Percentiles rank a stretch among this genome's conserved stretches.
Evolutionary conservation across 163 green algal species (phyloP).

Genomic region (Chlorella variabilis): DNA sequence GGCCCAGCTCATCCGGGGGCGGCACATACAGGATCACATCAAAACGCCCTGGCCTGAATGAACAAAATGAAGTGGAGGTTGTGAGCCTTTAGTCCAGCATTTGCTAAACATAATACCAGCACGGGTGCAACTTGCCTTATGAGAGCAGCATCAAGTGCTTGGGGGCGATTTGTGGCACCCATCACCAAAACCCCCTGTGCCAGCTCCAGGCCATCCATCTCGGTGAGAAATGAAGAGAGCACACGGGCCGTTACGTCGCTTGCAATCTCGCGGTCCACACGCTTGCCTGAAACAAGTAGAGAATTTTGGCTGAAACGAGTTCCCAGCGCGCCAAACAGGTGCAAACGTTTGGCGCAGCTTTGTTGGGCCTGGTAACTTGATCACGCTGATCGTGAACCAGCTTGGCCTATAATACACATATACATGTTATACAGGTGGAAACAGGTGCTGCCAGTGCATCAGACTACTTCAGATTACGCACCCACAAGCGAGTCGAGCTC

Average conservation of each 20-base stretch:
- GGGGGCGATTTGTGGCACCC: conserved; percentile 87
- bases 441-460: too few relatives aligned
- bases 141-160: conserved; percentile 83
- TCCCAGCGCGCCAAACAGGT: neutral
- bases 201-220: conserved; percentile 96
- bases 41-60: conserved; percentile 77
- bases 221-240: conserved; percentile 87
- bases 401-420: too few relatives aligned
- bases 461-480: neutral
- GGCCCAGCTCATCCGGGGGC: conserved; percentile 78
- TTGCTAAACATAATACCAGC: neutral
- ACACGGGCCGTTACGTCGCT: conserved; percentile 74
- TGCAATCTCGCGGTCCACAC: conserved; percentile 31
- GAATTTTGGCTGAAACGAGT: too few relatives aligned
- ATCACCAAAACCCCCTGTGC: conserved; percentile 83
- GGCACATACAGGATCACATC: conserved; percentile 87
- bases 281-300: conserved; percentile 37
- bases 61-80: neutral
- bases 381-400: too few relatives aligned
- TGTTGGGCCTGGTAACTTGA: too few relatives aligned
- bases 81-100: too few relatives aligned
- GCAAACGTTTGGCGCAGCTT: too few relatives aligned
- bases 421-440: too few relatives aligned
- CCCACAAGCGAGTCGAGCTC: conserved; percentile 46
- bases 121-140: conserved; percentile 50